Conservation (phyloP, 1,139 yeast genomes). For the Magnusiomyces clavatus region DNA sequence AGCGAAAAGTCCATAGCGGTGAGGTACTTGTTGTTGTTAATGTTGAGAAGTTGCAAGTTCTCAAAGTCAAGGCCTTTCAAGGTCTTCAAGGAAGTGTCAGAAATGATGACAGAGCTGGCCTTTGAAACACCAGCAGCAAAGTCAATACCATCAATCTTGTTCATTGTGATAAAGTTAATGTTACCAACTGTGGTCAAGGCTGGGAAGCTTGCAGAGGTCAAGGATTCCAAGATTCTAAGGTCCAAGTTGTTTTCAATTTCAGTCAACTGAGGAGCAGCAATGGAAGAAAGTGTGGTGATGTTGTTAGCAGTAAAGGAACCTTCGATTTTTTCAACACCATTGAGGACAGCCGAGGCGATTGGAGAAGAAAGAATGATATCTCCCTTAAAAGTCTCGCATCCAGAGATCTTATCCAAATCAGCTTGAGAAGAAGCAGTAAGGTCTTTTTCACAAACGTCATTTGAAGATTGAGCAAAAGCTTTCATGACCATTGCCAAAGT, state of each 20-base stretch:
- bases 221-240: constrained; percentile 57
- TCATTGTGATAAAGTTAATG: constrained; percentile 71
- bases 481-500: not conserved
- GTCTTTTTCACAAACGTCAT: constrained; percentile 19
- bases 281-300: constrained; percentile 51
- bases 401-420: constrained; percentile 63
- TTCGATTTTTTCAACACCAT: constrained; percentile 56
- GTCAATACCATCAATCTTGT: constrained; percentile 64
- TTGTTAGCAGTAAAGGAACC: constrained; percentile 67
- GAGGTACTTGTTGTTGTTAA: constrained; percentile 80
- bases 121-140: constrained; percentile 68
- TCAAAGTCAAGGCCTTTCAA: constrained; percentile 76
- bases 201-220: constrained; percentile 67
- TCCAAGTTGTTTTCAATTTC: constrained; percentile 64
- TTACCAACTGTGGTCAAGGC: constrained; percentile 73
- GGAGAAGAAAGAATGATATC: constrained; percentile 55
- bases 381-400: constrained; percentile 78
- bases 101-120: constrained; percentile 64
- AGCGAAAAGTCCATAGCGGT: constrained; percentile 66
- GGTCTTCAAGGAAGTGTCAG: constrained; percentile 78
- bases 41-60: constrained; percentile 64
- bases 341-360: constrained; percentile 40
- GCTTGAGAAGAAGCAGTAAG: constrained; percentile 51
- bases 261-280: constrained; percentile 72
- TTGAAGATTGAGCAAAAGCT: not conserved